Percentiles rank a stretch among this genome's conserved stretches.
Evolutionary conservation across 208 protist species (phyloP).

Genomic region (Trypanosoma platydactyli): DNA sequence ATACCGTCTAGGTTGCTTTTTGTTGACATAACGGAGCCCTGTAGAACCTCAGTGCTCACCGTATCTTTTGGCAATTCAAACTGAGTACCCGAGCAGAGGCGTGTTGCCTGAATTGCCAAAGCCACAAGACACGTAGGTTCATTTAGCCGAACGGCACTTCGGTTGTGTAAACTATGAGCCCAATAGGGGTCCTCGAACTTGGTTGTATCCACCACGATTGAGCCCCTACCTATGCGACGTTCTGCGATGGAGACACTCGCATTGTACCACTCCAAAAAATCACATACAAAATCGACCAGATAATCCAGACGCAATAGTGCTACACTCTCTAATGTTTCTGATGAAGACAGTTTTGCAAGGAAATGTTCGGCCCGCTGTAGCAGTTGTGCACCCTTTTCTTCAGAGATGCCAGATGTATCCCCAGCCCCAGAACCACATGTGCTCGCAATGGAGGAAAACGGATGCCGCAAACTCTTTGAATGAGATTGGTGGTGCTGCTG

Average conservation of each 20-base stretch:
- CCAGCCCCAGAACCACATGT: background rate
- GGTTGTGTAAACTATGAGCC: slow-evolving; percentile 8
- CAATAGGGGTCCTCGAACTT: slow-evolving; percentile 25
- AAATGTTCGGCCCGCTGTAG: slow-evolving; percentile 17
- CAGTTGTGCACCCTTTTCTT: slow-evolving; percentile 7
- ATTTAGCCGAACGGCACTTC: slow-evolving; percentile 33
- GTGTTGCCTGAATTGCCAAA: slow-evolving; percentile 29
- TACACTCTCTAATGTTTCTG: slow-evolving; percentile 8
- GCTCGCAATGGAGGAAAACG: background rate
- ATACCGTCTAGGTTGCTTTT: background rate
- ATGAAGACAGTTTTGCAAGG: background rate
- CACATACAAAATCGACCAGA: slow-evolving; percentile 13
- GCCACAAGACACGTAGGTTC: slow-evolving; percentile 58
- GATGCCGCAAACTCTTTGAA: slow-evolving; percentile 2
- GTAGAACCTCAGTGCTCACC: background rate
- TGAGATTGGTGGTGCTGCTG: background rate
- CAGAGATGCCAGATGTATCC: background rate
- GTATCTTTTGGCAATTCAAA: background rate
- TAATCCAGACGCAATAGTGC: slow-evolving; percentile 2
- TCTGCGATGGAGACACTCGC: background rate
- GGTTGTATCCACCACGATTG: background rate
- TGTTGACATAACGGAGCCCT: background rate
- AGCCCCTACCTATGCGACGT: slow-evolving; percentile 7
- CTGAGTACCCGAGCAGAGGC: background rate
- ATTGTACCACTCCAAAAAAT: slow-evolving; percentile 26